Evolutionary conservation across 2,329 filamentous ascomycete species (phyloP).

Genomic region (Teratosphaeria zuluensis): DNA sequence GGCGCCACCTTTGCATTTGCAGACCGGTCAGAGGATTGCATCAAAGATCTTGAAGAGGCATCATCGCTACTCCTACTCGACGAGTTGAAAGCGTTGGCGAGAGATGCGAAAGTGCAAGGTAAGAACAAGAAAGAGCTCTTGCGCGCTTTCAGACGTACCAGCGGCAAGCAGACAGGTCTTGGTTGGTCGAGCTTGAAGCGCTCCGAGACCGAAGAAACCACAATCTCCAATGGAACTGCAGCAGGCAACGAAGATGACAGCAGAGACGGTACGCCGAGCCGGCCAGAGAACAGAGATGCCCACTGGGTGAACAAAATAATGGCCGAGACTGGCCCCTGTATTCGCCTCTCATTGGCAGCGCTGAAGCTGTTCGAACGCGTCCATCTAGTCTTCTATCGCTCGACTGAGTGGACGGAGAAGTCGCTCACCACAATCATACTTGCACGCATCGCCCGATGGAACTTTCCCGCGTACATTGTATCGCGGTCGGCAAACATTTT

Average conservation of each 20-base stretch:
- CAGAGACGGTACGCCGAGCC: slow-evolving; percentile 30
- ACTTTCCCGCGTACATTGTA: slow-evolving; percentile 85
- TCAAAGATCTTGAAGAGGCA: slow-evolving; percentile 73
- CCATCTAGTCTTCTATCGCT: slow-evolving; percentile 91
- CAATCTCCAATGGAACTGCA: slow-evolving; percentile 34
- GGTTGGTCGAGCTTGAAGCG: slow-evolving; percentile 57
- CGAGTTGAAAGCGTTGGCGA: slow-evolving; percentile 75
- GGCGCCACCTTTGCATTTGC: slow-evolving; percentile 63
- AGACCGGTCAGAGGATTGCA: slow-evolving; percentile 62
- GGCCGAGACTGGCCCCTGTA: slow-evolving; percentile 67
- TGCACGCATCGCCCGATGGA: slow-evolving; percentile 75
- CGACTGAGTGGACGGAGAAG: slow-evolving; percentile 95
- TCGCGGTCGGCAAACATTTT: slow-evolving; percentile 88
- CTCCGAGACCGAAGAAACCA: slow-evolving; percentile 50
- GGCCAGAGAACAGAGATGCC: slow-evolving; percentile 53
- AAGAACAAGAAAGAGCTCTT: slow-evolving; percentile 79
- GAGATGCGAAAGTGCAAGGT: slow-evolving; percentile 75
- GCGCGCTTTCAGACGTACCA: slow-evolving; percentile 61
- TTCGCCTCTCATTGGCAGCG: slow-evolving; percentile 63
- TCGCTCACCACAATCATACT: slow-evolving; percentile 91
- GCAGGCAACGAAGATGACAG: slow-evolving; percentile 15
- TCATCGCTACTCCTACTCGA: slow-evolving; percentile 73
- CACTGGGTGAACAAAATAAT: slow-evolving; percentile 73
- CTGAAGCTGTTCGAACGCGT: slow-evolving; percentile 85
- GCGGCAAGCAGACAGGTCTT: slow-evolving; percentile 64